Conservation (phyloP, 768 basidiomycete genomes). For the Pilatotrama ljubarskyi region DNA sequence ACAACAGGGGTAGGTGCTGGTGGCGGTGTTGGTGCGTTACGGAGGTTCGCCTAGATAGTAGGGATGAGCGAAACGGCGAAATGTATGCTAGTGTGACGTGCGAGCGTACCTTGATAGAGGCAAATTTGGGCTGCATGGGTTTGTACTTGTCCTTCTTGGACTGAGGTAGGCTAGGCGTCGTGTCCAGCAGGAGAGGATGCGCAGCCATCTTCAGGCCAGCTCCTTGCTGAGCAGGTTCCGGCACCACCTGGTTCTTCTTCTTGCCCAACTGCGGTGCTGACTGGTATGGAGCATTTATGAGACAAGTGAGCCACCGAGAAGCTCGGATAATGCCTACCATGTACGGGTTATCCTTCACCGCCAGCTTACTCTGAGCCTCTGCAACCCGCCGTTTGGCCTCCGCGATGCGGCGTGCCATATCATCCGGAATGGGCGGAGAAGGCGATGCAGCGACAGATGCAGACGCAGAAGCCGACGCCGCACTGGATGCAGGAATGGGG, state of each 20-base stretch:
- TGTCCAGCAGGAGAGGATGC: conserved; percentile 81
- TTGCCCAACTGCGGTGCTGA: conserved; percentile 55
- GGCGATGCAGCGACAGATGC: conserved; percentile 36
- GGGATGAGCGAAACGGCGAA: neutral
- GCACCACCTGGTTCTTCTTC: conserved; percentile 50
- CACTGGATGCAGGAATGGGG: conserved; percentile 28
- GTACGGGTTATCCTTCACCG: conserved; percentile 84
- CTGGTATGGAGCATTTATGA: conserved; percentile 32
- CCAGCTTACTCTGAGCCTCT: conserved; percentile 75
- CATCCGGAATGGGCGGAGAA: conserved; percentile 51
- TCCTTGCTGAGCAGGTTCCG: conserved; percentile 72
- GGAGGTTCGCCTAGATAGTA: conserved; percentile 63
- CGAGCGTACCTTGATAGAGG: conserved; percentile 76
- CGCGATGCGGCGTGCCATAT: conserved; percentile 69
- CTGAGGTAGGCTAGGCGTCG: conserved; percentile 55
- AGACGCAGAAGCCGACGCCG: conserved; percentile 29
- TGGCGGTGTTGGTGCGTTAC: conserved; percentile 69
- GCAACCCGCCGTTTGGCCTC: conserved; percentile 87
- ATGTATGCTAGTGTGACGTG: neutral
- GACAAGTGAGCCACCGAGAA: neutral
- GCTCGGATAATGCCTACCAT: conserved; percentile 50
- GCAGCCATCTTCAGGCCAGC: conserved; percentile 89
- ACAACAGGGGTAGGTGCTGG: conserved; percentile 39
- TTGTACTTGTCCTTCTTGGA: conserved; percentile 93
- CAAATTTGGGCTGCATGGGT: conserved; percentile 99